Base-by-base conservation (phyloP, 2,329 filamentous ascomycete genomes). In the Aspergillus fijiensis region DNA sequence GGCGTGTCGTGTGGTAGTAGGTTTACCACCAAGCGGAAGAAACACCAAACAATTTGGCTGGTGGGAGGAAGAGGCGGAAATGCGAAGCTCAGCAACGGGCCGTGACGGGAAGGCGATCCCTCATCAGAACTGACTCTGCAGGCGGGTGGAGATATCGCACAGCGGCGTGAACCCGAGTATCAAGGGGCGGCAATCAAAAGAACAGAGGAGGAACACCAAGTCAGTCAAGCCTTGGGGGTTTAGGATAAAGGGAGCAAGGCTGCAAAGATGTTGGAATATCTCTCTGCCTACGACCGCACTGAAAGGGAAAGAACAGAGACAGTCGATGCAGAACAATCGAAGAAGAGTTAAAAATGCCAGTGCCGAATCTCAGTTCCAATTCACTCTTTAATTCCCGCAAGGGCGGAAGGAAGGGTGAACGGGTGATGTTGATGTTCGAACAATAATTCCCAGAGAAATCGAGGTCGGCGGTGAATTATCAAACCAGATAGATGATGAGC, bases 61-160 rank as follows among this genome's bases (percentile, higher is more conserved):
- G 55, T 45, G 39, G 16, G 39, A 45, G 16, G 14, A 16, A 45
- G 59, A 67, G 63, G 63, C 60, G 62, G 63, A 65, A 60, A 66
- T 61, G 60, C 59, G 58, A 59, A 67, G 59, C 57, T 70, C 65
- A 67, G 65, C 65, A 65, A 69, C 64, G 63, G 67, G 65, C 66
- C 65, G 66, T 67, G 62, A 64, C 63, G 65, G 65, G 61, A 57
- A 64, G 60, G 58, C 57, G 64, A 69, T 63, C 62, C 67, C 63
- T 66, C 64, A 70, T 65, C 48, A 45, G 63, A 60, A 64, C 58
- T 52, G 52, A 60, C 54, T 64, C 58, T 59, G 60, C 57, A 63
- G 56, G 29, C 60, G 59, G 53, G 62, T 59, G 56, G 62, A 58
- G 50, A 47, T 63, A 48, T 57, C 54, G 57, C 54, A 61, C 57